Evolutionary conservation across 164 flowering plant genomes (phyloP).

Genomic region (Magnolia changhungtana): DNA sequence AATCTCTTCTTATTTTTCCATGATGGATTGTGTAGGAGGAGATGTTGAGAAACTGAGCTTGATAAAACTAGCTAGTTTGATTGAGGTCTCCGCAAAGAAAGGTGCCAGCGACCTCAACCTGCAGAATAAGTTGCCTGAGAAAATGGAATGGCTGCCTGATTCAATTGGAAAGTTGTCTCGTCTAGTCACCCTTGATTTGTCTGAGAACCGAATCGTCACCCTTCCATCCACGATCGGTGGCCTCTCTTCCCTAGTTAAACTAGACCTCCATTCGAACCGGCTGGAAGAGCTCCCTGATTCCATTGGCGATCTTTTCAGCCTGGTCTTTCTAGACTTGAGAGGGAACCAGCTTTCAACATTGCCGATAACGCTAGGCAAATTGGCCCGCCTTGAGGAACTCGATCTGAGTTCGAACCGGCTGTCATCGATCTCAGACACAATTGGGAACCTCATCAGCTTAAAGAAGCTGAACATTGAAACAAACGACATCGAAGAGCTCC

Average conservation of each 20-base stretch:
- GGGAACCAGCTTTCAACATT: slow-evolving; percentile 55
- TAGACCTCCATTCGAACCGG: slow-evolving; percentile 71
- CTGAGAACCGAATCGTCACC: slow-evolving; percentile 60
- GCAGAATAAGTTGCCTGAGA: slow-evolving; percentile 59
- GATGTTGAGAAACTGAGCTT: slow-evolving; percentile 68
- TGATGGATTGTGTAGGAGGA: slow-evolving; percentile 50
- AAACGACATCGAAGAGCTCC: slow-evolving; percentile 80
- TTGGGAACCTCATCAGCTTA: slow-evolving; percentile 63
- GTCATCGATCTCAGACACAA: slow-evolving; percentile 47
- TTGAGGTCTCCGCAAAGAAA: slow-evolving; percentile 71
- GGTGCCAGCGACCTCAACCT: slow-evolving; percentile 60
- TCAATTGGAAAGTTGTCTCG: slow-evolving; percentile 71
- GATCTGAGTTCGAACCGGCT: slow-evolving; percentile 66
- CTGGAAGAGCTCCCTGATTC: slow-evolving; percentile 61
- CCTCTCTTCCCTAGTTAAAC: slow-evolving; percentile 51
- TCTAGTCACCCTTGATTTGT: slow-evolving; percentile 59
- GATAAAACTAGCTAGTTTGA: slow-evolving; percentile 72
- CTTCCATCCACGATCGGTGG: slow-evolving; percentile 64
- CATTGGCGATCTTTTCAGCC: slow-evolving; percentile 56
- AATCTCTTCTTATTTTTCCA: neutral
- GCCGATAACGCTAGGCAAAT: slow-evolving; percentile 51
- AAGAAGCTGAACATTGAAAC: slow-evolving; percentile 63
- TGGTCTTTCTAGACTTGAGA: slow-evolving; percentile 58
- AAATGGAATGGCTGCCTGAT: slow-evolving; percentile 79
- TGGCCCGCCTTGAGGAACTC: slow-evolving; percentile 61